phyloP scores from a whole-genome alignment of 1,284 basidiomycete genomes.

The Sparassis latifolia region DNA sequence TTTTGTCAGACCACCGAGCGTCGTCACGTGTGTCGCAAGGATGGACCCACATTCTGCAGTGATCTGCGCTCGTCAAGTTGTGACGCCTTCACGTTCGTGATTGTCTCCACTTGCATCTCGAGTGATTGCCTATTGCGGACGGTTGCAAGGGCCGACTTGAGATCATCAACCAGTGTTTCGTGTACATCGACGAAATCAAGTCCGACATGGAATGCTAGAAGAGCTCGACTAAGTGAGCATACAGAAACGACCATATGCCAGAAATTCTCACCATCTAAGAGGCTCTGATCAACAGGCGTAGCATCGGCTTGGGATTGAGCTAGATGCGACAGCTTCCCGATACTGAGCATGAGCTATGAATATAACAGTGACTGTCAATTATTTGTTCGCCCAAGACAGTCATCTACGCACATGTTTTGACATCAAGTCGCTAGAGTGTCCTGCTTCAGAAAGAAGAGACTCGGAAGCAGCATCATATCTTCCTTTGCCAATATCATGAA shows the following conservation, averaged over 20 bases:
- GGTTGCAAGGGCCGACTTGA: conserved; percentile 41
- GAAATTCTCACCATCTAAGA: conserved; percentile 45
- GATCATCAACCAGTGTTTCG: conserved; percentile 52
- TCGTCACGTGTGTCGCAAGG: too few species aligned
- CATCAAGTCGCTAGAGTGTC: conserved; percentile 49
- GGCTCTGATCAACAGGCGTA: conserved; percentile 35
- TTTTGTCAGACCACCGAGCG: too few species aligned
- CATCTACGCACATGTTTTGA: conserved; percentile 61
- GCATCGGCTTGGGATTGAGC: conserved; percentile 66
- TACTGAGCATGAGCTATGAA: conserved; percentile 80
- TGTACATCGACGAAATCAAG: conserved; percentile 74
- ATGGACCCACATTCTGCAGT: conserved; percentile 36
- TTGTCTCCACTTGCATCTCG: conserved; percentile 60
- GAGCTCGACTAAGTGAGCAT: neutral
- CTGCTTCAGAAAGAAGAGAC: conserved; percentile 59
- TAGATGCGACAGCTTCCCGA: conserved; percentile 84
- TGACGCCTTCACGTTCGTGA: conserved; percentile 48
- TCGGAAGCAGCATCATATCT: conserved; percentile 62
- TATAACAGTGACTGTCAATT: neutral
- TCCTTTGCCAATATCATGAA: conserved; percentile 78
- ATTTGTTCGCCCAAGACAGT: neutral
- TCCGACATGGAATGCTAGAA: conserved; percentile 61
- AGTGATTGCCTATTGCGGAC: conserved; percentile 55
- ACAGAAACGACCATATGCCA: too few species aligned
- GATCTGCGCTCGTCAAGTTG: conserved; percentile 38